Conservation (phyloP, 768 basidiomycete genomes). For the Kwoniella mangroviensis region DNA sequence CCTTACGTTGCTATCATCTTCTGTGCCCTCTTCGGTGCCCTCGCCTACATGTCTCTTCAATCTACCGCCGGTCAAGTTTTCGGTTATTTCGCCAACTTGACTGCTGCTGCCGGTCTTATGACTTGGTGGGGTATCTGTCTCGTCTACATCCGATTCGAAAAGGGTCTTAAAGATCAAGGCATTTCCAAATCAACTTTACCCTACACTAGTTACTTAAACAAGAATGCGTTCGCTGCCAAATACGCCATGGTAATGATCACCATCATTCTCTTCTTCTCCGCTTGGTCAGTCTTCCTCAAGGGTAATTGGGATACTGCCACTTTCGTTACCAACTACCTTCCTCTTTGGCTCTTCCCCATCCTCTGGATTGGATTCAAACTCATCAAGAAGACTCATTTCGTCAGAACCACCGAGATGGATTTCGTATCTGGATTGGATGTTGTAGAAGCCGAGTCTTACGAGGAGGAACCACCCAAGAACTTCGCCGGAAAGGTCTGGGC, state of each 20-base stretch:
- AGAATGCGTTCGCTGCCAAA: conserved; percentile 53
- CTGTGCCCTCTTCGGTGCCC: conserved; percentile 65
- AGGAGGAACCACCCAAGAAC: conserved; percentile 72
- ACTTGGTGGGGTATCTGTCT: conserved; percentile 80
- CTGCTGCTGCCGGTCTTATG: conserved; percentile 64
- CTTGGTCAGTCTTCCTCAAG: conserved; percentile 63
- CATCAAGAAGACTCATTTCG: conserved; percentile 61
- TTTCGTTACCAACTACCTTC: conserved; percentile 84
- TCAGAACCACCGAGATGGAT: conserved; percentile 76
- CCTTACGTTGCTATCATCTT: conserved; percentile 75
- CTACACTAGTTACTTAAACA: conserved; percentile 68
- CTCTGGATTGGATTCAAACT: conserved; percentile 69
- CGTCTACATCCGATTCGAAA: conserved; percentile 80
- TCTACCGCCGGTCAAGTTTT: conserved; percentile 75
- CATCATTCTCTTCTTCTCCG: conserved; percentile 56
- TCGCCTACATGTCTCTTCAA: conserved; percentile 79
- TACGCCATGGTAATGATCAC: conserved; percentile 55
- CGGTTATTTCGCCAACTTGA: conserved; percentile 74
- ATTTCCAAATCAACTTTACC: conserved; percentile 74
- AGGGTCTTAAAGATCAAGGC: conserved; percentile 80
- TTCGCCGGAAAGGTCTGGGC: conserved; percentile 73
- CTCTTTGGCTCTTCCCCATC: conserved; percentile 64
- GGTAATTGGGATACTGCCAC: conserved; percentile 64
- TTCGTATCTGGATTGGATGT: conserved; percentile 73
- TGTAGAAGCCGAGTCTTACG: conserved; percentile 66